These are phyloP conservation scores for Solanum appendiculatum DNA, from an alignment of 257 asterid species.

Conservation along the genomic window DNA sequence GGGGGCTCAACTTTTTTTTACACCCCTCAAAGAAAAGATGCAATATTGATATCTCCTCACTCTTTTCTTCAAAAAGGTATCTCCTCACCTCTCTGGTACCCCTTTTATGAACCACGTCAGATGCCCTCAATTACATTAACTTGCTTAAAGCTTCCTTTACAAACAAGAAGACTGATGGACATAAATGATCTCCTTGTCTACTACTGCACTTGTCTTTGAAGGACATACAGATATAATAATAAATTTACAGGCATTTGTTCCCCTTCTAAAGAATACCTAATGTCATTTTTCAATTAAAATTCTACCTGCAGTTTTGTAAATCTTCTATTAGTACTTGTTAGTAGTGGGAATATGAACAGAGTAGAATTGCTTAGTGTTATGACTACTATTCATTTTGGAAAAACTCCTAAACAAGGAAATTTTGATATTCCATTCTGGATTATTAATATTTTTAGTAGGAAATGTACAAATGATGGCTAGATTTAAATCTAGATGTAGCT, in stretches of 20 bases:
- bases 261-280: neutral
- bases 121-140: neutral
- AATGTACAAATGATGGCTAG: neutral
- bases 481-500: neutral
- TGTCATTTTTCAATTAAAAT: neutral
- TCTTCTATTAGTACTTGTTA: neutral
- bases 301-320: neutral
- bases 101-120: neutral
- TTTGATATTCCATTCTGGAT: neutral
- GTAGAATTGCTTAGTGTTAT: neutral
- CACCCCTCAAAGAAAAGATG: neutral
- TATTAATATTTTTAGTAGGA: neutral
- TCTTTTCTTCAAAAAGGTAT: neutral
- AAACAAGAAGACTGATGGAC: neutral
- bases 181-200: neutral
- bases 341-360: neutral
- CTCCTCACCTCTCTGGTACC: neutral
- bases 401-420: neutral
- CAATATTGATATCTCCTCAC: neutral
- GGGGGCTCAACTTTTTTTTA: neutral
- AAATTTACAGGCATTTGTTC: neutral
- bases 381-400: neutral
- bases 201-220: neutral
- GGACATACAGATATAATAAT: neutral
- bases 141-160: neutral